A percentile compares a stretch with the other conserved stretches of the same genome.
These are phyloP conservation scores for Phytophthora brassicae DNA, from an alignment of 352 stramenopile species.

Conservation along the genomic window DNA sequence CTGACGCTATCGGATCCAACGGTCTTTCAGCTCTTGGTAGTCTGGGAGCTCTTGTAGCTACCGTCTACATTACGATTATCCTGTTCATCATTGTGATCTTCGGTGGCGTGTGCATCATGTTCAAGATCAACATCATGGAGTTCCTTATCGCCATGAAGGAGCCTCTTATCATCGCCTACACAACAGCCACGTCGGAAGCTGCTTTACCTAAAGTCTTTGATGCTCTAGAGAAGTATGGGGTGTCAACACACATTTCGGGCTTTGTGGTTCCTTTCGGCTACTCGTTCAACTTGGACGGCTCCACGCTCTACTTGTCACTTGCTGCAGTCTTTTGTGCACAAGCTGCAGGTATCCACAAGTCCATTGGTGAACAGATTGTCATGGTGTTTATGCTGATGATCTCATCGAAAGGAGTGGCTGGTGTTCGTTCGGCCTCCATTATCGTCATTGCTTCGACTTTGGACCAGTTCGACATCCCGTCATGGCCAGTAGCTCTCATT, in stretches of 20 bases:
- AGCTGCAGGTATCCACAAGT: conserved; percentile 46
- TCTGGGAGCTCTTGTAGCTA: conserved; percentile 44
- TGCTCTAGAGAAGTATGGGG: conserved; percentile 51
- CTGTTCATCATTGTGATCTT: conserved; percentile 57
- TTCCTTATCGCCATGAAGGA: conserved; percentile 57
- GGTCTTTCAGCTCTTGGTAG: conserved; percentile 41
- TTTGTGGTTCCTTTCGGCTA: conserved; percentile 68
- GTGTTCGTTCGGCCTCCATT: conserved; percentile 47
- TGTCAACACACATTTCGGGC: conserved; percentile 47
- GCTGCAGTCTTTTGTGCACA: conserved; percentile 58
- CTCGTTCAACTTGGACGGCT: conserved; percentile 68
- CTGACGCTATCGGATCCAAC: conserved; percentile 53
- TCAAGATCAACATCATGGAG: conserved; percentile 48
- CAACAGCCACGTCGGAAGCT: conserved; percentile 55
- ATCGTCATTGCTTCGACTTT: conserved; percentile 52
- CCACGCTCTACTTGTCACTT: conserved; percentile 54
- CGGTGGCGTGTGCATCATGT: conserved; percentile 37
- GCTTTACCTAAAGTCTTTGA: conserved; percentile 66
- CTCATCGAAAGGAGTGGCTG: conserved; percentile 57
- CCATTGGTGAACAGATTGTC: conserved; percentile 56
- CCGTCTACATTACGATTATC: conserved; percentile 49
- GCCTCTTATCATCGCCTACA: conserved; percentile 62
- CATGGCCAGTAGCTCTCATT: conserved; percentile 59
- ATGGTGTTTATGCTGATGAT: conserved; percentile 66
- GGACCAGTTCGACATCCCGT: conserved; percentile 58